Evolutionary conservation across 1,284 basidiomycete species (phyloP), one percentile per base, ranked within the genome.

Genomic region (Anthracocystis setariae): DNA sequence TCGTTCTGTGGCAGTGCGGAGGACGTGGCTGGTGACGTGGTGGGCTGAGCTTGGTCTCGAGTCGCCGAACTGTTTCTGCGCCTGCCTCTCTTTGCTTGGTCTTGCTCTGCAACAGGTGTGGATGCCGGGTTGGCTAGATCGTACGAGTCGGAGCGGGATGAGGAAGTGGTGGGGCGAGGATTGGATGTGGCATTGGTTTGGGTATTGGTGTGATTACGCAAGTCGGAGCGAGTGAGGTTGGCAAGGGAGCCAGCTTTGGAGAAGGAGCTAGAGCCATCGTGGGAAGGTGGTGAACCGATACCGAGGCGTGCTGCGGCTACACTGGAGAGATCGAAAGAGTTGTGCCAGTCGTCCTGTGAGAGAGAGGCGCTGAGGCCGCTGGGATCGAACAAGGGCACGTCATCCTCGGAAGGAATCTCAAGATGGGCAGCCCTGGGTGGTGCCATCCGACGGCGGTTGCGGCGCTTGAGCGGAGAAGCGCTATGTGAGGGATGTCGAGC

Each of bases 331-430:
- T 73, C 70, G 46, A 73, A 68, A 27, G 64, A 68, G 47, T 54
- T 56, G 37, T 67, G 64, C 70, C 70, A 73, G 57, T 73, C 70
- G 25, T 73, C 70, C 15, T 46, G 60, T 8, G 70, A 73, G 50
- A 73, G 64, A 15, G 70, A 73, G 27, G 65, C 70, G 50, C 70
- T 68, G 40, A 73, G 70, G 32, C 70, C 70, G 45, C 64, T 73
- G 7, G 70, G 70, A 46, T 73, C 70, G 45, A 73, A 73, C 37
- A 73, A 43, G 15, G 70, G 70, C 53, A 68, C 64, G 29, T 68
- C 60, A 57, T 73, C 70, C 56, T 73, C 70, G 44, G 60, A 57
- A 46, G 70, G 70, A 54, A 73, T 68, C 60, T 60, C 52, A 24
- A 73, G 64, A 39, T 64, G 65, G 37, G 52, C 43, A 53, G 58